These are phyloP conservation scores for Rhizopogon vulgaris DNA, from an alignment of 768 basidiomycete genomes.

Conservation along the genomic window DNA sequence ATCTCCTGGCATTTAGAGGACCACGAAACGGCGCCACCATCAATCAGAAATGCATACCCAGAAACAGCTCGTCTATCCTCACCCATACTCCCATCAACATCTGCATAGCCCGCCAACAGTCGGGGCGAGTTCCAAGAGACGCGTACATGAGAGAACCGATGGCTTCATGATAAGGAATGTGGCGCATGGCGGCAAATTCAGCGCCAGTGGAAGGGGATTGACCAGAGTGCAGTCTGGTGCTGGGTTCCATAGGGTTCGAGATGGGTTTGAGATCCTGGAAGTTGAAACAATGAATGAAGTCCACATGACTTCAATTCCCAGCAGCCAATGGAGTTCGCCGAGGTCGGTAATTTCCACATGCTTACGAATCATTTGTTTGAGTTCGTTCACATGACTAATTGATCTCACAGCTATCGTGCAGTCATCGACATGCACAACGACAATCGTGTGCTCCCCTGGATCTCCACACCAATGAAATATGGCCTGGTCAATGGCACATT, in stretches of 20 bases:
- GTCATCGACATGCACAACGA: slow-evolving; percentile 10
- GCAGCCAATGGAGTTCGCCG: slow-evolving; percentile 5
- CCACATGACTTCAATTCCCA: slow-evolving; percentile 3
- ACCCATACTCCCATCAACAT: slow-evolving; percentile 8
- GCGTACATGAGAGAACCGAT: slow-evolving; percentile 25
- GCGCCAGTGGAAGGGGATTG: slow-evolving; percentile 16
- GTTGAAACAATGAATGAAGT: slow-evolving; percentile 21
- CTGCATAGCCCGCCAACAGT: slow-evolving; percentile 6
- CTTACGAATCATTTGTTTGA: background rate
- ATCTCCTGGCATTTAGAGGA: slow-evolving; percentile 29
- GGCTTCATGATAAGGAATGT: slow-evolving; percentile 22
- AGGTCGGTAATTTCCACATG: no score
- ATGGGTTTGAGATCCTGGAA: slow-evolving; percentile 20
- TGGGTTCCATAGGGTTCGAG: slow-evolving; percentile 26
- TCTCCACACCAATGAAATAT: background rate
- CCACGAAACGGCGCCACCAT: slow-evolving; percentile 21
- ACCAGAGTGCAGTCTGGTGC: slow-evolving; percentile 11
- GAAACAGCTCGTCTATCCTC: slow-evolving; percentile 9
- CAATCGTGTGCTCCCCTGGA: background rate
- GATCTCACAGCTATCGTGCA: slow-evolving; percentile 10
- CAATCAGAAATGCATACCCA: slow-evolving; percentile 15
- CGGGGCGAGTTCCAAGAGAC: slow-evolving; percentile 20
- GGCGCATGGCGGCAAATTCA: slow-evolving; percentile 16
- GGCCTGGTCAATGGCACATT: background rate
- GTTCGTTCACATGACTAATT: background rate